phyloP scores from a whole-genome alignment of 306 rosid genomes.

The Lupinus albus region DNA sequence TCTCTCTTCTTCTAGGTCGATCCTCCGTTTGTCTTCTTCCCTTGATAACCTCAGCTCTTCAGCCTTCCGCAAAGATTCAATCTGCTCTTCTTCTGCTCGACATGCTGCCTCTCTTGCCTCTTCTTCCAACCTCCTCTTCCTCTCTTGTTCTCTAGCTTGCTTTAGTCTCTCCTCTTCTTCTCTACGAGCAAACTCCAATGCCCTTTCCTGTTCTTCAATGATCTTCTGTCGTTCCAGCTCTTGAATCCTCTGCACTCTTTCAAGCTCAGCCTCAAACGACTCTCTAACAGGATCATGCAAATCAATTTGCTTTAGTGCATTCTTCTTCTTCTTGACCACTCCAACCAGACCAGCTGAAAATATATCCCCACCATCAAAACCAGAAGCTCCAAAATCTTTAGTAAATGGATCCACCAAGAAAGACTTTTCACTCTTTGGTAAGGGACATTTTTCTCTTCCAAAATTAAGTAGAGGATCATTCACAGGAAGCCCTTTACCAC shows the following conservation, averaged over 20 bases:
- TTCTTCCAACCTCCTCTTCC: conserved; percentile 82
- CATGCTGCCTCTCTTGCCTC: conserved; percentile 94
- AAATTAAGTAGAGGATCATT: conserved; percentile 83
- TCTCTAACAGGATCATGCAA: conserved; percentile 94
- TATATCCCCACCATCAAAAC: conserved; percentile 77
- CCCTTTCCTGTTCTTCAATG: conserved; percentile 87
- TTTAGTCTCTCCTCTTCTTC: conserved; percentile 84
- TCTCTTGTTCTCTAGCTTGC: conserved; percentile 79
- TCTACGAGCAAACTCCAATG: conserved; percentile 73
- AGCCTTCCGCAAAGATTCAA: conserved; percentile 71
- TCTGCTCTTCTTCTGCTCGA: conserved; percentile 83
- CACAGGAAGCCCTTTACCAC: conserved; percentile 65
- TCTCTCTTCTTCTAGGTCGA: conserved; percentile 81
- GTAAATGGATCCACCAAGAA: conserved; percentile 67
- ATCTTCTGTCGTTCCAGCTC: conserved; percentile 83
- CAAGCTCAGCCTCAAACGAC: conserved; percentile 97
- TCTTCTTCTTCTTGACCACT: conserved; percentile 89
- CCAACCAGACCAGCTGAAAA: conserved; percentile 66
- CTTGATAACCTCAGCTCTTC: conserved; percentile 81
- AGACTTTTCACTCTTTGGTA: conserved; percentile 67
- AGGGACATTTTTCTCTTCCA: conserved; percentile 71
- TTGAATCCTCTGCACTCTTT: conserved; percentile 97
- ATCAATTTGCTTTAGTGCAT: conserved; percentile 69
- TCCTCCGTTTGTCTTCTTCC: conserved; percentile 82
- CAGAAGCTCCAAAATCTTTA: conserved; percentile 68